Conservation (phyloP, 176 grass and related monocot species). For the Miscanthus lutarioriparius region DNA sequence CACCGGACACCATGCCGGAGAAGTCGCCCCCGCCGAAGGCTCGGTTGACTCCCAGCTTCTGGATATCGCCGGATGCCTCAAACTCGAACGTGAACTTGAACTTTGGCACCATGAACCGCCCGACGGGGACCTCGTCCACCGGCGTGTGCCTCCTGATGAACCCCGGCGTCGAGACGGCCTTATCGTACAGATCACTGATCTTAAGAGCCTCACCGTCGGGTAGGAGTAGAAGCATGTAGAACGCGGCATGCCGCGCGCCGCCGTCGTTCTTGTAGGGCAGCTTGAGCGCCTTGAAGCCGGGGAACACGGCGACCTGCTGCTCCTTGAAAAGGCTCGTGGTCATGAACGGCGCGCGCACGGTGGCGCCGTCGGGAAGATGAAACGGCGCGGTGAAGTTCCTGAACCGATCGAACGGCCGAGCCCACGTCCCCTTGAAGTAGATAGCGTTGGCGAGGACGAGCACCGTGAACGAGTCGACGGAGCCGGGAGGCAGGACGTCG, state of each 20-base stretch:
- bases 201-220: background rate
- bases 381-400: background rate
- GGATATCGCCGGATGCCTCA: conserved; percentile 10
- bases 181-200: conserved; percentile 9
- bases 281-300: conserved; percentile 6
- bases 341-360: conserved; percentile 20
- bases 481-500: background rate
- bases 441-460: conserved; percentile 21
- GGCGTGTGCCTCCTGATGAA: conserved; percentile 35
- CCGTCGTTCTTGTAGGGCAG: background rate
- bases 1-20: conserved; percentile 36
- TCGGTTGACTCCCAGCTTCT: background rate
- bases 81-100: conserved; percentile 54
- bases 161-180: conserved; percentile 13
- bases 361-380: background rate
- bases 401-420: background rate
- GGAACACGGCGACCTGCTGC: background rate
- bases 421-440: conserved; percentile 20
- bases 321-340: background rate
- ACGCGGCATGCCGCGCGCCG: background rate
- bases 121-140: background rate
- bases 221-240: conserved; percentile 25
- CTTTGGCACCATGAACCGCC: conserved; percentile 32
- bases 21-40: conserved; percentile 38
- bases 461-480: background rate